Evolutionary conservation across 805 yeast genomes (phyloP), one percentile per base, ranked within the genome.

Genomic region (Saccharomycodes ludwigii): DNA sequence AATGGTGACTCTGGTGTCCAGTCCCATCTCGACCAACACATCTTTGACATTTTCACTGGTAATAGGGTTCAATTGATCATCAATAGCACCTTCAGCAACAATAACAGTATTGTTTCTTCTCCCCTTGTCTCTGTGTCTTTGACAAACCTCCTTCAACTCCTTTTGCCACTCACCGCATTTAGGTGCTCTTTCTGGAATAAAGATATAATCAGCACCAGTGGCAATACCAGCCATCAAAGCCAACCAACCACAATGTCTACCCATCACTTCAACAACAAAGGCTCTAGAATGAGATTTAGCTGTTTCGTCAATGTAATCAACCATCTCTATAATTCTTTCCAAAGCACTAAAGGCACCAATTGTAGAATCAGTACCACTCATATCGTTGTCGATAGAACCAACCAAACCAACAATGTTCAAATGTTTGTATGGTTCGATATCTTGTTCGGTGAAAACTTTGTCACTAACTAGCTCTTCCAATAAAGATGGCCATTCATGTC

Each of bases 341-440:
- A 91, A 67, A 4, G 96, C 83, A 6, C 96, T 84, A 60, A 74
- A 84, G 4, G 96, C 95, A 49, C 98, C 98, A 45, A 91, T 86
- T 18, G 98, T 91, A 32, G 88, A 78, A 57, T 91, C 98, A 11
- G 98, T 91, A 38, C 83, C 73, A 13, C 96, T 76, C 98, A 91
- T 91, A 59, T 91, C 98, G 58, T 91, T 91, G 56, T 91, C 98
- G 48, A 91, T 91, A 14, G 96, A 85, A 9, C 98, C 98, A 18
- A 91, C 98, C 29, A 82, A 63, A 38, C 98, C 98, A 40, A 85
- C 85, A 47, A 88, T 88, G 44, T 81, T 82, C 55, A 88, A 69
- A 48, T 72, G 71, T 46, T 66, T 68, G 59, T 80, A 75, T 23
- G 68, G 69, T n/a, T 63, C 65, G 39, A 66, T 68, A 56, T 76